phyloP scores from a whole-genome alignment of 768 basidiomycete species.

The Lactifluus hygrophoroides region DNA sequence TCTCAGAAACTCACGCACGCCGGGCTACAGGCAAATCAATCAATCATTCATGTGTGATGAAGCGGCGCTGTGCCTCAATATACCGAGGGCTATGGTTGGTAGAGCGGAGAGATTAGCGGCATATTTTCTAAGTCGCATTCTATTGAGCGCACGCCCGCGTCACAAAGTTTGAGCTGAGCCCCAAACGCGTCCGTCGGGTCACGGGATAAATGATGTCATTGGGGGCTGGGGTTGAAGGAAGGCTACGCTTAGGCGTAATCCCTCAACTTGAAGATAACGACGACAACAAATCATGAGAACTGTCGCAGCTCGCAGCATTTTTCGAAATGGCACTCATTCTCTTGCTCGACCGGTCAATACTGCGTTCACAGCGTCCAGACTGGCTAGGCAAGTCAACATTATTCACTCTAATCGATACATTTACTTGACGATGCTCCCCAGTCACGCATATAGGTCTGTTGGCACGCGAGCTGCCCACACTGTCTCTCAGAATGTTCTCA shows the following conservation, averaged over 20 bases:
- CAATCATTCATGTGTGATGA: too few relatives aligned
- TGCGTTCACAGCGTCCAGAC: background rate
- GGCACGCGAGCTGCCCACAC: background rate
- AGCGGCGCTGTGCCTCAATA: too few relatives aligned
- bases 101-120: too few relatives aligned
- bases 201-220: slow-evolving; percentile 9
- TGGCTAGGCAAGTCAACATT: slow-evolving; percentile 1
- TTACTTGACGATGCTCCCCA: background rate
- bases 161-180: background rate
- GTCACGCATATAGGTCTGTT: slow-evolving; percentile 15
- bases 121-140: too few relatives aligned
- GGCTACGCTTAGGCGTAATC: background rate
- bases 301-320: slow-evolving; percentile 13
- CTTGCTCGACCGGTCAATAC: slow-evolving; percentile 11
- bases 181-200: background rate
- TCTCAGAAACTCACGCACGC: too few relatives aligned
- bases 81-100: too few relatives aligned
- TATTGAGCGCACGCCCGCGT: too few relatives aligned
- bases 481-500: background rate
- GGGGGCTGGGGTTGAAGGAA: too few relatives aligned
- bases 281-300: background rate
- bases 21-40: too few relatives aligned
- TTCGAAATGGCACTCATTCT: slow-evolving; percentile 16
- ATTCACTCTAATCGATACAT: background rate
- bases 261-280: background rate